A percentile compares a stretch with the other conserved stretches of the same genome.
phyloP scores from a whole-genome alignment of 148 eudicot genomes.

The Fagopyrum esculentum region DNA sequence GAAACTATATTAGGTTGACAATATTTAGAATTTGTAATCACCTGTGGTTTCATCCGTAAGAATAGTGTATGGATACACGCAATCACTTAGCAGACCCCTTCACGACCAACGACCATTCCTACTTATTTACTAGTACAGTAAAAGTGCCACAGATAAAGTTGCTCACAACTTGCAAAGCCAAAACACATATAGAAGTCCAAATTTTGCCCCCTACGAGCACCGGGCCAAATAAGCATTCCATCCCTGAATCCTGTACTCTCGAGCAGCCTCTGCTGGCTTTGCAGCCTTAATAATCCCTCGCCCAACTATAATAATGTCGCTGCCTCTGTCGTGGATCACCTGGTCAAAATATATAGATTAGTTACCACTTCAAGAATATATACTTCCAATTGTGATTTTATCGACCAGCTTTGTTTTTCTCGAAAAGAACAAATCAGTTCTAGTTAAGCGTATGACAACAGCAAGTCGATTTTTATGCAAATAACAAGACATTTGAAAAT shows the following conservation, averaged over 20 bases:
- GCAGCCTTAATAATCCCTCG: conserved; percentile 85
- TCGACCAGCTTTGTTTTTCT: background rate
- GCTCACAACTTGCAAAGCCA: background rate
- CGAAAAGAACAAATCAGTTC: background rate
- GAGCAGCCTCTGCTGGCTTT: conserved; percentile 79
- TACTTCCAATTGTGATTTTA: background rate
- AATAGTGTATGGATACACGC: too few species aligned
- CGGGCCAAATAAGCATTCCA: conserved; percentile 74
- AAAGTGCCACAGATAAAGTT: background rate
- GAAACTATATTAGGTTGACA: too few species aligned
- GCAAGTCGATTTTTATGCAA: too few species aligned
- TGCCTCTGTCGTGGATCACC: conserved; percentile 84
- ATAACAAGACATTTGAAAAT: background rate
- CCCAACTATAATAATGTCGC: conserved; percentile 87
- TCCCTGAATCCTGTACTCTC: conserved; percentile 76
- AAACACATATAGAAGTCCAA: background rate
- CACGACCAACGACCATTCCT: too few species aligned
- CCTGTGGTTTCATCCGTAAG: too few species aligned
- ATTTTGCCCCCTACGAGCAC: conserved; percentile 21
- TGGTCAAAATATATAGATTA: conserved; percentile 18
- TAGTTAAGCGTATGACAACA: background rate
- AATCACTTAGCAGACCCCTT: too few species aligned
- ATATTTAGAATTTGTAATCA: too few species aligned
- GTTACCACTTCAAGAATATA: background rate
- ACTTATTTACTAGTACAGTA: background rate